These are phyloP conservation scores for Fragaria vesca DNA, from an alignment of 306 rosid species.

Conservation along the genomic window DNA sequence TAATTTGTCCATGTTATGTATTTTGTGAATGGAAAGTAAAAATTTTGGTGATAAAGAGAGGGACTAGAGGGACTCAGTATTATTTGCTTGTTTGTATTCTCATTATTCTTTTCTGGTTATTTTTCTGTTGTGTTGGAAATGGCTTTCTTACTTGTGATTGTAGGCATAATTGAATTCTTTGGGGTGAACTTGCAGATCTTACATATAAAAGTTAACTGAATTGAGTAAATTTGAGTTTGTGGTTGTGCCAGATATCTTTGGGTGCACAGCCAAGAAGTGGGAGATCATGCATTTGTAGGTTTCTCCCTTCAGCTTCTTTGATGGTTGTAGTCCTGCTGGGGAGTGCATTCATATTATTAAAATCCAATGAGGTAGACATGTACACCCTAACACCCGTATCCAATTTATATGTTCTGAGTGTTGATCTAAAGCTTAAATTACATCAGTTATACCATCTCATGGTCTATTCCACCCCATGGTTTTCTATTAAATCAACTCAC, in stretches of 20 bases:
- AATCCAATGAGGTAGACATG: conserved; percentile 50
- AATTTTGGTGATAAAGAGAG: background rate
- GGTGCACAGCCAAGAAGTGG: conserved; percentile 39
- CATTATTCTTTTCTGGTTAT: background rate
- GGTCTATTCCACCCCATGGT: background rate
- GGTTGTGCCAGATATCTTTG: conserved; percentile 36
- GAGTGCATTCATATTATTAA: conserved; percentile 34
- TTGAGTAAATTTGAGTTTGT: background rate
- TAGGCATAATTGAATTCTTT: background rate
- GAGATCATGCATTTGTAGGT: conserved; percentile 34
- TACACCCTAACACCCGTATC: no score
- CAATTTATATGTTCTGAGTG: background rate
- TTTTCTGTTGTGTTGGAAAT: background rate
- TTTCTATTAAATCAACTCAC: background rate
- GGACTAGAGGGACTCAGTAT: background rate
- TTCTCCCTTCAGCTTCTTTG: conserved; percentile 54
- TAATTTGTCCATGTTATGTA: background rate
- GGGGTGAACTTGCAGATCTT: background rate
- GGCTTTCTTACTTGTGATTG: background rate
- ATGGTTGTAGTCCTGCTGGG: conserved; percentile 39
- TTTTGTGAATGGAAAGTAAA: background rate
- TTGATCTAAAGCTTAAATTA: background rate
- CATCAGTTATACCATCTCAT: background rate
- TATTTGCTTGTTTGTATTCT: no score
- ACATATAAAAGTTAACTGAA: background rate